phyloP scores from a whole-genome alignment of 345 rosid species.

The Balakata baccata region DNA sequence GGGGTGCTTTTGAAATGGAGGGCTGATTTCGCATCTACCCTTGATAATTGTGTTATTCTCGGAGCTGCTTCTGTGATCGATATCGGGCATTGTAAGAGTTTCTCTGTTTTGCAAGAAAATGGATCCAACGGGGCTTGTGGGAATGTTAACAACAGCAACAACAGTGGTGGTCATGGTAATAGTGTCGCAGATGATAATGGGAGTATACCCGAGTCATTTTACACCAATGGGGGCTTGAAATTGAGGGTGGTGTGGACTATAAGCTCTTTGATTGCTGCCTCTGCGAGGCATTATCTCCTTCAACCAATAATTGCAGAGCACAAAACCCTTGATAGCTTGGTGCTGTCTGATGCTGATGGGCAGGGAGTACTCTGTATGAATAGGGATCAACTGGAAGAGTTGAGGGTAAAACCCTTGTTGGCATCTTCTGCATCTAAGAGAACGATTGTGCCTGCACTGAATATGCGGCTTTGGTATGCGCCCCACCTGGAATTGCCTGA shows the following conservation, averaged over 20 bases:
- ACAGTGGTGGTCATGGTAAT: neutral
- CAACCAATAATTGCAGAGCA: conserved; percentile 89
- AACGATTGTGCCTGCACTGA: conserved; percentile 85
- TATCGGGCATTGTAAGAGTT: conserved; percentile 12
- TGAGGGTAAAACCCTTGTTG: conserved; percentile 81
- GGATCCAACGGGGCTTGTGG: conserved; percentile 28
- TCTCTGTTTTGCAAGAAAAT: conserved; percentile 20
- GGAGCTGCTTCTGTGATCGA: conserved; percentile 68
- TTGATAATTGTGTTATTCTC: conserved; percentile 82
- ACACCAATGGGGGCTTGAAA: conserved; percentile 87
- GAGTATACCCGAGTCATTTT: conserved; percentile 90
- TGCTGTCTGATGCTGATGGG: conserved; percentile 76
- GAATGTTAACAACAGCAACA: neutral
- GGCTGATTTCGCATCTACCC: conserved; percentile 93
- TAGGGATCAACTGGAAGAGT: conserved; percentile 83
- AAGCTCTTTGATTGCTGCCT: conserved; percentile 88
- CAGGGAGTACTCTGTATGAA: conserved; percentile 96
- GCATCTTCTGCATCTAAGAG: conserved; percentile 94
- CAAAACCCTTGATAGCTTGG: conserved; percentile 76
- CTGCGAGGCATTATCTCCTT: conserved; percentile 84
- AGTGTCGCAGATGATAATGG: conserved; percentile 61
- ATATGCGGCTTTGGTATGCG: conserved; percentile 97
- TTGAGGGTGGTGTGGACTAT: conserved; percentile 96
- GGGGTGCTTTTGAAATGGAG: conserved; percentile 86
- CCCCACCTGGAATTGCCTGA: conserved; percentile 74